Evolutionary conservation across 2,329 filamentous ascomycete genomes (phyloP).

Genomic region (Phyllosticta paracitricarpa): DNA sequence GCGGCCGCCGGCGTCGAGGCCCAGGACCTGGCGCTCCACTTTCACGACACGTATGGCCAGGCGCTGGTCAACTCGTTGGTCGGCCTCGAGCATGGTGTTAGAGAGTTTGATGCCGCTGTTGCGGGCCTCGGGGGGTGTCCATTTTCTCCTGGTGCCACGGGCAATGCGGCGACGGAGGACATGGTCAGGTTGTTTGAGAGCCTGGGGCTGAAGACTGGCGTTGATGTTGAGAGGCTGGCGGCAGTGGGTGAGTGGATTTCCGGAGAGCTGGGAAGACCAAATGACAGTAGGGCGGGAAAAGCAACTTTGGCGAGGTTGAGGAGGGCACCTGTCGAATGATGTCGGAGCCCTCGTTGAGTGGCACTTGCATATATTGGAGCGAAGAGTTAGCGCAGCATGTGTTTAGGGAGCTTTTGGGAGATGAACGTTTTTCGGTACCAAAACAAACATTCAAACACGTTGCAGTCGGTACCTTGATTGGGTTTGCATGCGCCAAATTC

Average conservation of each 20-base stretch:
- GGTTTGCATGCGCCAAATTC: background rate
- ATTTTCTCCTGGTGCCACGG: constrained; percentile 75
- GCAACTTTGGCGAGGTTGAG: constrained; percentile 8
- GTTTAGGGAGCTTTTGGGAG: background rate
- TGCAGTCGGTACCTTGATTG: background rate
- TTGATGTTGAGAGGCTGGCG: constrained; percentile 34
- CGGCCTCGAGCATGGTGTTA: constrained; percentile 64
- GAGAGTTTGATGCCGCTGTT: constrained; percentile 71
- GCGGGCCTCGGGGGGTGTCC: constrained; percentile 77
- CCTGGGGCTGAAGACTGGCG: constrained; percentile 63
- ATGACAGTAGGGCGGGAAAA: constrained; percentile 28
- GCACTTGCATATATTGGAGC: background rate
- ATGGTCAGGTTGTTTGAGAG: constrained; percentile 67
- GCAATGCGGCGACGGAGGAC: constrained; percentile 79
- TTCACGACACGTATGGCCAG: constrained; percentile 82
- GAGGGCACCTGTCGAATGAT: constrained; percentile 1
- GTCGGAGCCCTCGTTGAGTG: background rate
- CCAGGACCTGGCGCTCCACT: constrained; percentile 70
- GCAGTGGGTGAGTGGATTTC: constrained; percentile 31
- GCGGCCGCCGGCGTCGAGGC: constrained; percentile 56
- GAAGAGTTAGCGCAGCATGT: background rate
- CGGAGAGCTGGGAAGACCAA: constrained; percentile 23
- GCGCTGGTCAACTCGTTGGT: constrained; percentile 75
- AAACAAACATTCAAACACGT: background rate
- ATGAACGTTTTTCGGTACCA: background rate